Conservation (phyloP, 148 eudicot species). For the Camellia sinensis region DNA sequence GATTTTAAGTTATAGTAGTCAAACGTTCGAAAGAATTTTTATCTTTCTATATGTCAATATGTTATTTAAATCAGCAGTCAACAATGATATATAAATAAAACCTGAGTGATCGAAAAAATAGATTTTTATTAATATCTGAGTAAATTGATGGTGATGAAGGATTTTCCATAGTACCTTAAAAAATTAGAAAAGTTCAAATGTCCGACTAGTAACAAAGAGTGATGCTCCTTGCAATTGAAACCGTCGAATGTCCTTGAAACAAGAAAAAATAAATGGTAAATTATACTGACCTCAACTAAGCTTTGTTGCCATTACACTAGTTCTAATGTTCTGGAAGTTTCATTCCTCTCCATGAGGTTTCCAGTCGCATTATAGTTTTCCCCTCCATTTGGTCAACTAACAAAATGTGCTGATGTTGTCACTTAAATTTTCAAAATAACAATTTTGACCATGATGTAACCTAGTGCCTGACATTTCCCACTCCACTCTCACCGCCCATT, state of each 20-base stretch:
- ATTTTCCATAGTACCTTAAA: neutral
- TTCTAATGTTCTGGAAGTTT: too few species aligned
- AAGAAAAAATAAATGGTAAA: too few species aligned
- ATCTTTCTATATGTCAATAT: neutral
- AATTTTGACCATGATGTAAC: too few species aligned
- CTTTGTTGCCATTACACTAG: too few species aligned
- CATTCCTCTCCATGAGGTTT: too few species aligned
- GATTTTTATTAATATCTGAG: neutral
- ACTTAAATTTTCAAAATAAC: too few species aligned
- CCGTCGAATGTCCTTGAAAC: neutral
- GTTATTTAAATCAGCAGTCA: neutral
- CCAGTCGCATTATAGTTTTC: too few species aligned
- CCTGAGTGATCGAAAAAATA: neutral
- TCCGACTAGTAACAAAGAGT: neutral
- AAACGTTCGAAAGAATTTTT: neutral
- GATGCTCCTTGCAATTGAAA: neutral
- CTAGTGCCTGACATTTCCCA: too few species aligned
- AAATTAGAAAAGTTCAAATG: neutral
- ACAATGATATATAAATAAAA: neutral
- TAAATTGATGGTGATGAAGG: neutral
- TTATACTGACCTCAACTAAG: too few species aligned
- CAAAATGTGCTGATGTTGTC: too few species aligned
- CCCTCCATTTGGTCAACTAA: too few species aligned
- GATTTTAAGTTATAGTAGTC: neutral
- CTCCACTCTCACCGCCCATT: too few species aligned